These are phyloP conservation scores for Beverwykella pulmonaria DNA, from an alignment of 495 filamentous ascomycete species.

Conservation along the genomic window DNA sequence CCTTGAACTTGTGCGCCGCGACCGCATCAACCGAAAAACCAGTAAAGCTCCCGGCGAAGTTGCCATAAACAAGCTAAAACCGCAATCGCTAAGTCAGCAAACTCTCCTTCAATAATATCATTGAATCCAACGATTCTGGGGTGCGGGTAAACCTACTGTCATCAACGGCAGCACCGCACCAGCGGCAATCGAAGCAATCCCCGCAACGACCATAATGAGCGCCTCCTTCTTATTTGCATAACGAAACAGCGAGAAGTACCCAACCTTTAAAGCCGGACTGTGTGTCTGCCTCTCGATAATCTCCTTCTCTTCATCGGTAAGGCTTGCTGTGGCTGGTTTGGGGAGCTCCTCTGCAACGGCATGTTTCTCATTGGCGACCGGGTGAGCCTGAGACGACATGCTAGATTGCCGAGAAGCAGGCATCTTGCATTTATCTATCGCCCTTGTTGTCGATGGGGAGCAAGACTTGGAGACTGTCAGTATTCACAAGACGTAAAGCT, in stretches of 20 bases:
- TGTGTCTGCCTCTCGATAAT: slow-evolving; percentile 34
- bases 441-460: neutral
- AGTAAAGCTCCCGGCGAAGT: slow-evolving; percentile 33
- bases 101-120: neutral
- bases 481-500: no score
- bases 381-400: slow-evolving; percentile 1
- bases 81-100: no score
- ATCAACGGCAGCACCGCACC: slow-evolving; percentile 37
- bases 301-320: slow-evolving; percentile 14
- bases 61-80: slow-evolving; percentile 30
- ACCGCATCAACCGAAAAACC: slow-evolving; percentile 19
- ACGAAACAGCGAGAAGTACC: slow-evolving; percentile 35
- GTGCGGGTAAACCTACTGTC: slow-evolving; percentile 19
- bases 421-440: neutral
- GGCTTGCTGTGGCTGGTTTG: neutral
- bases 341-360: neutral
- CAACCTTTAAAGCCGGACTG: slow-evolving; percentile 22
- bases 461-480: no score
- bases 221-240: slow-evolving; percentile 33
- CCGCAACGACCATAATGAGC: slow-evolving; percentile 29
- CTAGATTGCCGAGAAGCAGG: neutral
- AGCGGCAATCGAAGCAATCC: slow-evolving; percentile 25
- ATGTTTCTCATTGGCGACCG: slow-evolving; percentile 1
- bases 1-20: slow-evolving; percentile 15
- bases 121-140: neutral